Conservation (phyloP, 2,329 filamentous ascomycete species). For the Arthrocladium fulminans region DNA sequence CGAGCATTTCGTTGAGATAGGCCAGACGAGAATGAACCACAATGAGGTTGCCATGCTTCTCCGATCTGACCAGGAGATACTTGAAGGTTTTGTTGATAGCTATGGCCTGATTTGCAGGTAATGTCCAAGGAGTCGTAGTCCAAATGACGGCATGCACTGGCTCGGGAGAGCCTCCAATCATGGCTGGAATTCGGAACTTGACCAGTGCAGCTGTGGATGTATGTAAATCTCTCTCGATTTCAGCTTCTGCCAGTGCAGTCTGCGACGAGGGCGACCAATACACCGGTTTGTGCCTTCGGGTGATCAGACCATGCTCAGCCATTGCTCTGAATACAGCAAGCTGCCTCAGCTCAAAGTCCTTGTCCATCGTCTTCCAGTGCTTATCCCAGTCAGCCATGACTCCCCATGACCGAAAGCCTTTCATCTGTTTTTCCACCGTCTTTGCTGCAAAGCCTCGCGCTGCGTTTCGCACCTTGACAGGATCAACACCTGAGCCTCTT, state of each 20-base stretch:
- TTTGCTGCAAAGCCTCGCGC: conserved; percentile 48
- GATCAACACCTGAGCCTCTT: conserved; percentile 32
- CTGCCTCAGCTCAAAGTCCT: conserved; percentile 52
- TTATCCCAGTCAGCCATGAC: conserved; percentile 58
- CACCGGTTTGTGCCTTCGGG: conserved; percentile 54
- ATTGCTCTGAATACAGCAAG: conserved; percentile 52
- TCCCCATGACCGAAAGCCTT: conserved; percentile 50
- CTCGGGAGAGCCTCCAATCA: conserved; percentile 33
- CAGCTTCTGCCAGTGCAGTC: conserved; percentile 56
- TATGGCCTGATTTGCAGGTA: conserved; percentile 86
- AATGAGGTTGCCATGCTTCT: conserved; percentile 52
- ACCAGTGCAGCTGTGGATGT: conserved; percentile 56
- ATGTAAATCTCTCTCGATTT: conserved; percentile 55
- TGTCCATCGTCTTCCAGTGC: conserved; percentile 56
- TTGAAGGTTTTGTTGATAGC: conserved; percentile 66
- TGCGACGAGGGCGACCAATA: conserved; percentile 59
- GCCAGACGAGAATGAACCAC: conserved; percentile 64
- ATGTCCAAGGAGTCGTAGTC: conserved; percentile 97
- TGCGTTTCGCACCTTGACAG: conserved; percentile 44
- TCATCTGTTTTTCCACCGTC: conserved; percentile 52
- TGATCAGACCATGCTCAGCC: conserved; percentile 54
- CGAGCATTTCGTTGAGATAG: conserved; percentile 44
- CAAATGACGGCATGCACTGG: conserved; percentile 77
- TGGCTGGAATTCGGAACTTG: conserved; percentile 52
- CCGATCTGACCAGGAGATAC: conserved; percentile 59